Conservation (phyloP, 495 filamentous ascomycete genomes). For the Aspergillus kassunensis region DNA sequence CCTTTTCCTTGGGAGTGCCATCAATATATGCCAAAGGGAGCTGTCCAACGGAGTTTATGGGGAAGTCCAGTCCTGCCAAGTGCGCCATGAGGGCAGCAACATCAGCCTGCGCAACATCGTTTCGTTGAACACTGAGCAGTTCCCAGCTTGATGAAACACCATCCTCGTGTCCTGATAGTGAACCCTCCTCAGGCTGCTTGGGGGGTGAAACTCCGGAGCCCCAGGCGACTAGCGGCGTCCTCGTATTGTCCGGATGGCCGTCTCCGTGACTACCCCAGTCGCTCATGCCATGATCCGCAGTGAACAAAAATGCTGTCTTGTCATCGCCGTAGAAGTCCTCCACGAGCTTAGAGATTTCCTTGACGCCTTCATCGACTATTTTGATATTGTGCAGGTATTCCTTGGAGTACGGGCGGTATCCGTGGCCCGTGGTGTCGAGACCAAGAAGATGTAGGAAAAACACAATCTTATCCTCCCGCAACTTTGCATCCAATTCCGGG, state of each 20-base stretch:
- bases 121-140: constrained; percentile 70
- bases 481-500: constrained; percentile 64
- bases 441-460: constrained; percentile 98
- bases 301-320: constrained; percentile 94
- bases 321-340: constrained; percentile 89
- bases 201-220: constrained; percentile 88
- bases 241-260: constrained; percentile 95
- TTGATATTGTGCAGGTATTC: constrained; percentile 96
- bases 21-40: constrained; percentile 80
- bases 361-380: constrained; percentile 83
- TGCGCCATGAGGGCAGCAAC: constrained; percentile 97
- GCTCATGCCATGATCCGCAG: constrained; percentile 98
- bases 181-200: constrained; percentile 44
- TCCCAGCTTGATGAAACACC: constrained; percentile 90
- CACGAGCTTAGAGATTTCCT: constrained; percentile 75
- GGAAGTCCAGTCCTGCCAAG: constrained; percentile 83
- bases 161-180: constrained; percentile 79
- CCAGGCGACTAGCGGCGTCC: constrained; percentile 92
- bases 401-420: constrained; percentile 83
- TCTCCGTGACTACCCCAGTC: constrained; percentile 98
- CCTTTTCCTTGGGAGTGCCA: constrained; percentile 68
- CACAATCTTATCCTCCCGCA: constrained; percentile 82
- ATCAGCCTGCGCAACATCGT: constrained; percentile 94
- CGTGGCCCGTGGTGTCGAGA: constrained; percentile 88
- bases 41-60: constrained; percentile 94